Evolutionary conservation across 352 stramenopile species (phyloP).

Genomic region (Pythium myriotylum): DNA sequence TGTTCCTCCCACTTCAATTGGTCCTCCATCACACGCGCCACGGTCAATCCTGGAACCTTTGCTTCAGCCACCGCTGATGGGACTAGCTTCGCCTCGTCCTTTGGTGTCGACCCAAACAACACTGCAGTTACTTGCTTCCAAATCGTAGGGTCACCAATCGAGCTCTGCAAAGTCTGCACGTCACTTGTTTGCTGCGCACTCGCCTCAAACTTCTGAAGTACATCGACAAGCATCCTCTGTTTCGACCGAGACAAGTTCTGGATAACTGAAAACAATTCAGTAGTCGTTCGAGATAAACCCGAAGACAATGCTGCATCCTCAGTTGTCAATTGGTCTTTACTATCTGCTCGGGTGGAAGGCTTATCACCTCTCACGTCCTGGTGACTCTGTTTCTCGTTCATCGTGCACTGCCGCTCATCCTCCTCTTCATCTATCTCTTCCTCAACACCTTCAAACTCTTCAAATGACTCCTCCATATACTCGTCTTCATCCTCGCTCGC

Average conservation of each 20-base stretch:
- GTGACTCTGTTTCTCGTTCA: not conserved
- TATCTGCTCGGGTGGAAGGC: conserved; percentile 5
- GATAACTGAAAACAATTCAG: conserved; percentile 64
- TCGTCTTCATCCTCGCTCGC: conserved; percentile 52
- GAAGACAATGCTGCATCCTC: conserved; percentile 14
- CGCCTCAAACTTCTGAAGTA: conserved; percentile 64
- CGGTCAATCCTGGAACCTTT: conserved; percentile 22
- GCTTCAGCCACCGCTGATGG: not conserved
- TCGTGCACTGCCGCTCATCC: not conserved
- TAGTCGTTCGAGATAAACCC: conserved; percentile 50
- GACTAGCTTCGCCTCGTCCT: conserved; percentile 3
- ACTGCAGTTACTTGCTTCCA: conserved; percentile 68
- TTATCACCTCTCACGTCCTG: not conserved
- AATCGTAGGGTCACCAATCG: conserved; percentile 72
- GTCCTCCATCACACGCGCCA: conserved; percentile 48
- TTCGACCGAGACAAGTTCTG: conserved; percentile 72
- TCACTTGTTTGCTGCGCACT: conserved; percentile 59
- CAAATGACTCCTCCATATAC: conserved; percentile 85
- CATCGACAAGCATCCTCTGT: conserved; percentile 56
- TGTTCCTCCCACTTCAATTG: conserved; percentile 67
- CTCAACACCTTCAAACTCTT: conserved; percentile 71
- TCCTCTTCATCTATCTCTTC: not conserved
- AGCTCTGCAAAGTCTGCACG: conserved; percentile 52
- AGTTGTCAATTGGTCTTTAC: conserved; percentile 3
- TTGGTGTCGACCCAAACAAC: conserved; percentile 19